phyloP scores from a whole-genome alignment of 345 rosid species.

The Pelargonium nanum region DNA sequence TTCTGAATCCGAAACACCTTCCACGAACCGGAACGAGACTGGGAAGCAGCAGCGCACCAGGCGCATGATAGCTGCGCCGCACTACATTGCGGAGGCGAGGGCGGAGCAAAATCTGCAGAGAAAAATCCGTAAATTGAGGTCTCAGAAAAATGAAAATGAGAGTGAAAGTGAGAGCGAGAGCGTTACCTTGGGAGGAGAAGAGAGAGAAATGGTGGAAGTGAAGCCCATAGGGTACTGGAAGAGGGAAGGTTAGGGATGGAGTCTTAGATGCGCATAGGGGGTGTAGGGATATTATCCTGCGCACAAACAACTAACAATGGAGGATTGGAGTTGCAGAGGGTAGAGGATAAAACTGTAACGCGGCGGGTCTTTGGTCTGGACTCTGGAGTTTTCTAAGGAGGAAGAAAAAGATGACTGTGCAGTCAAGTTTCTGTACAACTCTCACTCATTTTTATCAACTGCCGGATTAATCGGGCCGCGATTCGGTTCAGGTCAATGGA shows the following conservation, averaged over 20 bases:
- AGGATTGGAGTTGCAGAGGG: too few species aligned
- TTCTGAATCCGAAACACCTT: conserved; percentile 22
- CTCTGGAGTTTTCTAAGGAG: neutral
- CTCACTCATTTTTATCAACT: too few species aligned
- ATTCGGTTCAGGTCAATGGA: too few species aligned
- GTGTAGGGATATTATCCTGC: conserved; percentile 8
- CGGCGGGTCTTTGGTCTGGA: too few species aligned
- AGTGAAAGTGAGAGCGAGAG: neutral
- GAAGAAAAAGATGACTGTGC: neutral
- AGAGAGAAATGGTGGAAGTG: conserved; percentile 36
- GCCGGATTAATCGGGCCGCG: too few species aligned
- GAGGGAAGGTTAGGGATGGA: neutral
- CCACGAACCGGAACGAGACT: conserved; percentile 11
- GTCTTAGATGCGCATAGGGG: conserved; percentile 27
- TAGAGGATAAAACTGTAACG: too few species aligned
- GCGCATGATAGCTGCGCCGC: conserved; percentile 13
- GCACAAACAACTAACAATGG: neutral
- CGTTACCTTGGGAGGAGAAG: conserved; percentile 40
- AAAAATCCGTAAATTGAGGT: neutral
- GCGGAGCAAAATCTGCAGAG: neutral
- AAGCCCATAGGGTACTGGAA: conserved; percentile 33
- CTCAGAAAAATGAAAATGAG: neutral
- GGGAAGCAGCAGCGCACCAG: conserved; percentile 16
- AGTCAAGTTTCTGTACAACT: too few species aligned
- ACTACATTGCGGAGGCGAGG: conserved; percentile 22